These are phyloP conservation scores for Auricularia sp. DNA, from an alignment of 768 basidiomycete species.

Conservation along the genomic window DNA sequence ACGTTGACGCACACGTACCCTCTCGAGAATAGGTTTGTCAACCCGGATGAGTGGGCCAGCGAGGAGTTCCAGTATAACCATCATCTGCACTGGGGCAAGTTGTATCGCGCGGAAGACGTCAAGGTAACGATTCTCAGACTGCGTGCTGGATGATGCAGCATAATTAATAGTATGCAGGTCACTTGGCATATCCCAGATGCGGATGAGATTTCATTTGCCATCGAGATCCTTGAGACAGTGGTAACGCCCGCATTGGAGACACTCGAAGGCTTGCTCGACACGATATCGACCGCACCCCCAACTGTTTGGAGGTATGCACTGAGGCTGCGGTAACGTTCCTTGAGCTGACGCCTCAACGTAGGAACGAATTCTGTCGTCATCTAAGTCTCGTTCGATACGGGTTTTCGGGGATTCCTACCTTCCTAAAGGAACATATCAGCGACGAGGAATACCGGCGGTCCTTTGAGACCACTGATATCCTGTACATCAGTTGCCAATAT, in stretches of 20 bases:
- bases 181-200: slow-evolving; percentile 68
- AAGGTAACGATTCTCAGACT: slow-evolving; percentile 32
- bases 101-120: slow-evolving; percentile 60
- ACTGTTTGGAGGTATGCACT: slow-evolving; percentile 3
- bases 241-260: slow-evolving; percentile 50
- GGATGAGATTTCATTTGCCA: slow-evolving; percentile 64
- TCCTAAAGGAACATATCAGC: slow-evolving; percentile 44
- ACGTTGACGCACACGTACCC: slow-evolving; percentile 77
- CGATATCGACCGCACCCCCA: slow-evolving; percentile 28
- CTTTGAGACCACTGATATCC: slow-evolving; percentile 49
- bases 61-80: slow-evolving; percentile 62
- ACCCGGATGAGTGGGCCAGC: slow-evolving; percentile 64
- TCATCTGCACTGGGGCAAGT: slow-evolving; percentile 70
- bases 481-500: slow-evolving; percentile 34
- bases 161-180: slow-evolving; percentile 28
- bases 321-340: slow-evolving; percentile 3
- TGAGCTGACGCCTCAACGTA: not conserved
- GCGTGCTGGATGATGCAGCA: not conserved
- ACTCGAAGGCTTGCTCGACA: slow-evolving; percentile 47
- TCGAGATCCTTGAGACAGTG: slow-evolving; percentile 56
- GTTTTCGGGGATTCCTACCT: slow-evolving; percentile 62
- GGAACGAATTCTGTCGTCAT: slow-evolving; percentile 79
- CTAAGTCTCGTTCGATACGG: slow-evolving; percentile 65
- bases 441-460: slow-evolving; percentile 36
- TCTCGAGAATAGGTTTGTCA: slow-evolving; percentile 70